phyloP scores from a whole-genome alignment of 805 yeast species.

The Saturnispora silvae region DNA sequence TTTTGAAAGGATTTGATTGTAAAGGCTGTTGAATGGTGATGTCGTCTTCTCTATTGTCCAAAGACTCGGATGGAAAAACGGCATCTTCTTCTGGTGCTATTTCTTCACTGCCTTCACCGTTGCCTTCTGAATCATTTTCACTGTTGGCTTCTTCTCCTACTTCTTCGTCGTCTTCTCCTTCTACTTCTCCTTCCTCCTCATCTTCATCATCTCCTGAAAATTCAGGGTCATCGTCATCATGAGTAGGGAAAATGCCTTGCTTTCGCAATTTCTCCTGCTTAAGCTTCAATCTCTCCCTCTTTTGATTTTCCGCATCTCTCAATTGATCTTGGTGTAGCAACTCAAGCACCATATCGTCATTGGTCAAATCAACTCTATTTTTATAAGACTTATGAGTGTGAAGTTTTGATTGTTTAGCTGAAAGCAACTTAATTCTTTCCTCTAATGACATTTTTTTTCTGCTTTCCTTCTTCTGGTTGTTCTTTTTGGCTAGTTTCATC shows the following conservation, averaged over 20 bases:
- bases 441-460: neutral
- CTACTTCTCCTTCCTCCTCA: slow-evolving; percentile 19
- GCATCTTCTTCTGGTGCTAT: too few relatives aligned
- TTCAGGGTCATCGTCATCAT: slow-evolving; percentile 23
- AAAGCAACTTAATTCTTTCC: slow-evolving; percentile 3
- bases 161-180: slow-evolving; percentile 19
- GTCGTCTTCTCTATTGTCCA: neutral
- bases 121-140: neutral
- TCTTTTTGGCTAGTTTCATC: slow-evolving; percentile 8
- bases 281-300: slow-evolving; percentile 10
- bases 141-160: slow-evolving; percentile 18
- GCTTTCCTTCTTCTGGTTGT: slow-evolving; percentile 3
- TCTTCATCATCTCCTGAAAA: slow-evolving; percentile 21
- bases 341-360: slow-evolving; percentile 11
- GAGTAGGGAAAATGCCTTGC: slow-evolving; percentile 11
- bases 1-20: slow-evolving; percentile 11
- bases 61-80: too few relatives aligned
- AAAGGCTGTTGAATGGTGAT: slow-evolving; percentile 5
- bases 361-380: neutral
- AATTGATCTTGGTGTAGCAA: slow-evolving; percentile 11
- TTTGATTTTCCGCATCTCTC: slow-evolving; percentile 7
- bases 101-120: too few relatives aligned
- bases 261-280: slow-evolving; percentile 11
- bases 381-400: neutral
- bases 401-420: slow-evolving; percentile 8